Conservation (phyloP, 2,329 filamentous ascomycete genomes). For the Cladophialophora carrionii region DNA sequence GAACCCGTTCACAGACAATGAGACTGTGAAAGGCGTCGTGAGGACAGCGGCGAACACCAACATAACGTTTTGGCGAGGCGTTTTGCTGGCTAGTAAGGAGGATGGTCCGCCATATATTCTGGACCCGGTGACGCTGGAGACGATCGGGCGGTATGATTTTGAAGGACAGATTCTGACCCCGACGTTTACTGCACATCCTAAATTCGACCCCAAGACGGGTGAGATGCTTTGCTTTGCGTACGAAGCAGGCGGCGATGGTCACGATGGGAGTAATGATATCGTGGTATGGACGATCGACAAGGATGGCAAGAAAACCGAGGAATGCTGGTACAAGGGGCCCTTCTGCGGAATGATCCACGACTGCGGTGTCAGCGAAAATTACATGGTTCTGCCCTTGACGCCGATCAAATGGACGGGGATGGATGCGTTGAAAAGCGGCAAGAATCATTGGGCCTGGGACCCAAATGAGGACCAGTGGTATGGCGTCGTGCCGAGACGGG, state of each 20-base stretch:
- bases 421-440: slow-evolving; percentile 51
- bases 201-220: slow-evolving; percentile 56
- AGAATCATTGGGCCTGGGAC: slow-evolving; percentile 59
- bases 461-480: slow-evolving; percentile 59
- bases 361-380: slow-evolving; percentile 54
- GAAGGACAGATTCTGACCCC: slow-evolving; percentile 53
- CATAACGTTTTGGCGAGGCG: slow-evolving; percentile 60
- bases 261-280: slow-evolving; percentile 48
- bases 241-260: slow-evolving; percentile 51
- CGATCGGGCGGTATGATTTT: slow-evolving; percentile 57
- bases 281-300: slow-evolving; percentile 53
- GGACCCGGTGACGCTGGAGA: slow-evolving; percentile 52
- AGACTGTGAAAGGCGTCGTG: slow-evolving; percentile 57
- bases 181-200: slow-evolving; percentile 59
- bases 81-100: slow-evolving; percentile 52
- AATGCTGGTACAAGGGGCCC: slow-evolving; percentile 56
- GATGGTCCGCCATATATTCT: slow-evolving; percentile 57
- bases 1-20: slow-evolving; percentile 59
- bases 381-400: slow-evolving; percentile 54
- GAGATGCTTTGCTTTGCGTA: slow-evolving; percentile 60
- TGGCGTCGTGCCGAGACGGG: slow-evolving; percentile 56
- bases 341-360: slow-evolving; percentile 61
- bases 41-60: slow-evolving; percentile 63
- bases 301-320: slow-evolving; percentile 52
- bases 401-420: slow-evolving; percentile 52